A percentile compares a stretch with the other conserved stretches of the same genome.
Conservation (phyloP, 495 filamentous ascomycete genomes). For the Hypoxylon rickii region DNA sequence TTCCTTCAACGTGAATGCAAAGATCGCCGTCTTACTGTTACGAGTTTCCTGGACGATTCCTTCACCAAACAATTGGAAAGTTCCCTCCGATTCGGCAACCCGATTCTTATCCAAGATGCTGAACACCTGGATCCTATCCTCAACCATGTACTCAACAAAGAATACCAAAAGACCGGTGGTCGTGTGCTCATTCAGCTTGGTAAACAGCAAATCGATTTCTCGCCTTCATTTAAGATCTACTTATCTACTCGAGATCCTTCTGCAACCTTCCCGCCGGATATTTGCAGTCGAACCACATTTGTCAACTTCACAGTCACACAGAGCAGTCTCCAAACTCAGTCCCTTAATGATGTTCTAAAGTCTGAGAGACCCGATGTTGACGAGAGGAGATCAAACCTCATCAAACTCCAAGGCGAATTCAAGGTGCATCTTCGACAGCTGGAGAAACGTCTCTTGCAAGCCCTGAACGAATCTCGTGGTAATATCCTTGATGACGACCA, state of each 20-base stretch:
- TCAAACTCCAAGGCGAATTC: conserved; percentile 99
- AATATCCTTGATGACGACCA: conserved; percentile 99
- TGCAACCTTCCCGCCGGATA: conserved; percentile 93
- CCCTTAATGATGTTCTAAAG: conserved; percentile 93
- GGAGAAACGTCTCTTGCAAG: conserved; percentile 93
- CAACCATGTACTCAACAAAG: conserved; percentile 98
- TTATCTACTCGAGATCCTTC: conserved; percentile 95
- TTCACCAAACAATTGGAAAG: conserved; percentile 98
- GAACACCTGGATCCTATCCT: conserved; percentile 96
- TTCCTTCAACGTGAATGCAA: conserved; percentile 94
- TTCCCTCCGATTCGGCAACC: conserved; percentile 95
- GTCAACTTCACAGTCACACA: conserved; percentile 99
- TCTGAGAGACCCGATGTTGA: conserved; percentile 98
- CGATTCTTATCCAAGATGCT: conserved; percentile 97
- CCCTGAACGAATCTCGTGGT: conserved; percentile 93
- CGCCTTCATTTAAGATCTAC: conserved; percentile 93
- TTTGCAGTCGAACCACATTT: conserved; percentile 97
- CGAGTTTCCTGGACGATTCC: conserved; percentile 96
- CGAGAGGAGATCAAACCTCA: conserved; percentile 89
- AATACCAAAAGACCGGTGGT: conserved; percentile 99
- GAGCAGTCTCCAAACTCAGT: conserved; percentile 97
- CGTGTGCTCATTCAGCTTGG: conserved; percentile 97
- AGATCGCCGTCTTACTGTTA: conserved; percentile 91
- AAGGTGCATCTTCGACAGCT: conserved; percentile 93
- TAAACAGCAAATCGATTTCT: conserved; percentile 99